Evolutionary conservation across 2,329 filamentous ascomycete genomes (phyloP).

Genomic region (Phoma sp.): DNA sequence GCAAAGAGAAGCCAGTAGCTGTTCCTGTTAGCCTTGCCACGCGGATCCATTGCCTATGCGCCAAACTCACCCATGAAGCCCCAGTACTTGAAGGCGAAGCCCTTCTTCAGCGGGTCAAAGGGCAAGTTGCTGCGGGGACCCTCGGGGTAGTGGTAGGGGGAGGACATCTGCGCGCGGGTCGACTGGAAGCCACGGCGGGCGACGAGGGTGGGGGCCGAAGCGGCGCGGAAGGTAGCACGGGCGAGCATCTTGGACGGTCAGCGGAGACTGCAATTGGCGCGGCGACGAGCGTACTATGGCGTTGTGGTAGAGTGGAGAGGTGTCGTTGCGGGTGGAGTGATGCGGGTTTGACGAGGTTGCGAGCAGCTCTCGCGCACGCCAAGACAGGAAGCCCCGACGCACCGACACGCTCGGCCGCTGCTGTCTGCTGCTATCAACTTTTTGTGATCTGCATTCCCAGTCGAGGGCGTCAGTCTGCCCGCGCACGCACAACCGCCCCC

Average conservation of each 20-base stretch:
- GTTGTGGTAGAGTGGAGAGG: constrained; percentile 35
- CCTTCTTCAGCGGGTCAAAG: constrained; percentile 92
- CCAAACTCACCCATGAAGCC: constrained; percentile 69
- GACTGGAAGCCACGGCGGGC: constrained; percentile 93
- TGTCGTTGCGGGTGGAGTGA: constrained; percentile 26
- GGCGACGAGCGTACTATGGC: constrained; percentile 35
- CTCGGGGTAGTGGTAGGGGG: constrained; percentile 98
- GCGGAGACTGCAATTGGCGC: constrained; percentile 34
- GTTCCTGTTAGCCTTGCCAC: constrained; percentile 46
- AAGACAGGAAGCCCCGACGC: constrained; percentile 7
- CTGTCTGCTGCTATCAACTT: constrained; percentile 9
- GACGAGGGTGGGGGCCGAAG: constrained; percentile 67
- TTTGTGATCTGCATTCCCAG: constrained; percentile 8
- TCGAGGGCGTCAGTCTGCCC: constrained; percentile 1
- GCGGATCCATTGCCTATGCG: constrained; percentile 5
- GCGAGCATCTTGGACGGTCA: constrained; percentile 76
- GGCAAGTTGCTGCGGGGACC: constrained; percentile 93
- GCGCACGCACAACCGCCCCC: constrained; percentile 2
- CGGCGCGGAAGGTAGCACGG: constrained; percentile 66
- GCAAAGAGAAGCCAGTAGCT: constrained; percentile 65
- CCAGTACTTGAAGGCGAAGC: constrained; percentile 86
- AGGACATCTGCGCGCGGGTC: constrained; percentile 82
- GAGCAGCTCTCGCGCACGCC: constrained; percentile 11
- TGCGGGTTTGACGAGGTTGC: constrained; percentile 14
- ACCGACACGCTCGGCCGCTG: constrained; percentile 1